Conservation (phyloP, 208 protist genomes). For the Crithidia bombi region DNA sequence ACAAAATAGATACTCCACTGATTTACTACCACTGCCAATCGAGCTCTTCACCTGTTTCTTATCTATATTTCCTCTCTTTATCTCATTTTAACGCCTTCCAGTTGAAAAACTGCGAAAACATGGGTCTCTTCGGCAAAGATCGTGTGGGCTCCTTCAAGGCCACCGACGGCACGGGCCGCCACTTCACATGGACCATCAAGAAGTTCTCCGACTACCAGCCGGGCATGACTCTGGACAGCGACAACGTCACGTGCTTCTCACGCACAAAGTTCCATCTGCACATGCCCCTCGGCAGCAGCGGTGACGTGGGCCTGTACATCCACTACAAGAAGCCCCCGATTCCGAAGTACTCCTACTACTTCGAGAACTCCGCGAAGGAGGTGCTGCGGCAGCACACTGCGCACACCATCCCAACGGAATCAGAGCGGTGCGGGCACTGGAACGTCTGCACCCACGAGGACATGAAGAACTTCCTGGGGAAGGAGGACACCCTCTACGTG, state of each 20-base stretch:
- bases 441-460: slow-evolving; percentile 71
- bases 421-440: slow-evolving; percentile 89
- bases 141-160: slow-evolving; percentile 63
- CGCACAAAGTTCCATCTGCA: slow-evolving; percentile 89
- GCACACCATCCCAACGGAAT: slow-evolving; percentile 76
- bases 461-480: slow-evolving; percentile 57
- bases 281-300: slow-evolving; percentile 55
- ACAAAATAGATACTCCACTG: too few relatives aligned
- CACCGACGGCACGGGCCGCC: slow-evolving; percentile 45
- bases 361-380: slow-evolving; percentile 60
- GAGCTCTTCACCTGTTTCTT: too few relatives aligned
- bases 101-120: too few relatives aligned
- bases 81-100: too few relatives aligned
- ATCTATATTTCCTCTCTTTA: too few relatives aligned
- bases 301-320: slow-evolving; percentile 81
- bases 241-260: slow-evolving; percentile 64
- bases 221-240: slow-evolving; percentile 68
- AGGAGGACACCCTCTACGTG: slow-evolving; percentile 60
- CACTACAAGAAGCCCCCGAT: slow-evolving; percentile 87
- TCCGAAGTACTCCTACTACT: slow-evolving; percentile 92
- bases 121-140: slow-evolving; percentile 80
- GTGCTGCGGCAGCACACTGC: slow-evolving; percentile 89
- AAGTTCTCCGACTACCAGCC: slow-evolving; percentile 49
- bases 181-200: slow-evolving; percentile 77
- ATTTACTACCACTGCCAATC: too few relatives aligned